Evolutionary conservation across 768 basidiomycete genomes (phyloP), one percentile per base, ranked within the genome.

Genomic region (Naematelia encephala): DNA sequence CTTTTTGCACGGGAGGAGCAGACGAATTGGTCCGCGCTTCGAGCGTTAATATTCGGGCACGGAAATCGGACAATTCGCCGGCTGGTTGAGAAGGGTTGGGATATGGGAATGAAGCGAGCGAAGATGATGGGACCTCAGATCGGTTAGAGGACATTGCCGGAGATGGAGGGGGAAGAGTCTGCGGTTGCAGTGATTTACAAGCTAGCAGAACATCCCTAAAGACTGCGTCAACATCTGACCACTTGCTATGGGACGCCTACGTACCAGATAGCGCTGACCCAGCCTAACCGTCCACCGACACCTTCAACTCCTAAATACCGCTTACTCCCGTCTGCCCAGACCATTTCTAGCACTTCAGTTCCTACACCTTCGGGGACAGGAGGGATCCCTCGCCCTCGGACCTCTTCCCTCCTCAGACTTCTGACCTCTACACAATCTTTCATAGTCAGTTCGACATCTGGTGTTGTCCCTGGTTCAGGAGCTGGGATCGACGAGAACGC

Each of bases 261-360:
- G 60, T 52, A 69, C 70, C 71, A 73, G 16, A 75, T 69, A 4
- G 72, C 71, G 50, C 68, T 69, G 61, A 73, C 67, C 74, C 74
- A 75, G 14, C 71, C 72, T 13, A 73, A 47, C 22, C 74, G 56
- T 2, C 69, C 69, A 1, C 55, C 67, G 11, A 75, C 64, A 1
- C 71, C 72, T 42, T 73, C 74, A 0, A 73, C 69, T 0, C 67
- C 74, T 0, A 73, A 54, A 59, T 75, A 75, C 22, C 68, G 53
- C 52, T 63, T 71, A 30, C 54, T 59, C 1, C 69, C 66, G 61
- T 73, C 70, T n/a, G 56, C 57, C 68, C 72, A 75, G 5, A 61
- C 59, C 63, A 75, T 66, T 51, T 73, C 74, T 42, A 75, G 42
- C 1, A 75, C 67, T 50, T 72, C 73, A 4, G 69, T 67, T 23